phyloP scores from a whole-genome alignment of 2,329 filamentous ascomycete genomes.

The Xylariaceae sp. region DNA sequence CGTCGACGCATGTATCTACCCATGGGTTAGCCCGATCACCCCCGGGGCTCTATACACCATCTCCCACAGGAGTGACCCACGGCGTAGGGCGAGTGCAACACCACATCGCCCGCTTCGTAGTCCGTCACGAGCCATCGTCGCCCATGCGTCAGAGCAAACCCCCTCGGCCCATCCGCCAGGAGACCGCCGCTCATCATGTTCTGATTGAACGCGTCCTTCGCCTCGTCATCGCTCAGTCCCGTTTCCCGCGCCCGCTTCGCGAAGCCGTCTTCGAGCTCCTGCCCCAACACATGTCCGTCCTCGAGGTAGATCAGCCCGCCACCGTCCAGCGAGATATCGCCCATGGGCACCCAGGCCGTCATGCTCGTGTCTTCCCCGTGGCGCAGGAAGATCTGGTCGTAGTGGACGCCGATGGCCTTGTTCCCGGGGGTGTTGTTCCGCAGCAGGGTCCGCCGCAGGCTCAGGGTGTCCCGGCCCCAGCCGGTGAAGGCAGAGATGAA shows the following conservation, averaged over 20 bases:
- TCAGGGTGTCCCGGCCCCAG: constrained; percentile 47
- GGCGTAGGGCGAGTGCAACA: constrained; percentile 34
- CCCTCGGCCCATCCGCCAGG: constrained; percentile 43
- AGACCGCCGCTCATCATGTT: constrained; percentile 56
- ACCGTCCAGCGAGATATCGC: constrained; percentile 47
- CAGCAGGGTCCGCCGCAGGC: constrained; percentile 44
- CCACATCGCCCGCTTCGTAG: constrained; percentile 37
- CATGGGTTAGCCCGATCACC: background rate
- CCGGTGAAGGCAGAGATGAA: constrained; percentile 49
- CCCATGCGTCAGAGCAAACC: constrained; percentile 25
- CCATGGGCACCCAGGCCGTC: constrained; percentile 56
- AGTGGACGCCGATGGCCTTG: constrained; percentile 56
- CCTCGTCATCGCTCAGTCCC: constrained; percentile 49
- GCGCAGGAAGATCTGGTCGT: constrained; percentile 55
- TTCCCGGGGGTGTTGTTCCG: constrained; percentile 54
- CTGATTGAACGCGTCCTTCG: constrained; percentile 47
- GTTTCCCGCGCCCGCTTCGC: constrained; percentile 40
- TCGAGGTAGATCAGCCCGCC: constrained; percentile 59
- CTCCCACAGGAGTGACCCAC: constrained; percentile 9
- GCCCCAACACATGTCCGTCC: constrained; percentile 39
- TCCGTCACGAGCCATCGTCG: constrained; percentile 31
- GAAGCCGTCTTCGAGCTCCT: constrained; percentile 47
- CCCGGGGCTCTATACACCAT: background rate
- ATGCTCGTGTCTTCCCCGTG: constrained; percentile 50
- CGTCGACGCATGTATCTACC: constrained; percentile 53